Conservation (phyloP, 1,284 basidiomycete genomes). For the Apiotrichum laibachii region DNA sequence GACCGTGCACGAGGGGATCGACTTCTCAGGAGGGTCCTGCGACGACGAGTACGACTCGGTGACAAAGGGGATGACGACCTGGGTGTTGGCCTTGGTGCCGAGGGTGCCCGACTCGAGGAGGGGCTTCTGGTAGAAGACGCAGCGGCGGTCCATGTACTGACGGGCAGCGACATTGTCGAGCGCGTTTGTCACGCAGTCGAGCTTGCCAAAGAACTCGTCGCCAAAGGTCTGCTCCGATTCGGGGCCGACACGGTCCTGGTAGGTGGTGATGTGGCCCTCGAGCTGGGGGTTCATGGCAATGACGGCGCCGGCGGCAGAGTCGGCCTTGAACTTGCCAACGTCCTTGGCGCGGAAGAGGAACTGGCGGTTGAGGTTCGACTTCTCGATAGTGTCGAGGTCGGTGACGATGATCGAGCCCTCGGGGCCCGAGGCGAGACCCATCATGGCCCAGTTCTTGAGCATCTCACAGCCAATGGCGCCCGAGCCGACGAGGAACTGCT, state of each 20-base stretch:
- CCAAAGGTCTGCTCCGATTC: slow-evolving; percentile 91
- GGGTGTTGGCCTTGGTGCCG: slow-evolving; percentile 97
- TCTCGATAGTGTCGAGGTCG: slow-evolving; percentile 98
- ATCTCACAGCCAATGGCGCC: slow-evolving; percentile 99
- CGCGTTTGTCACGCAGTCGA: slow-evolving; percentile 99
- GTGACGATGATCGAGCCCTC: slow-evolving; percentile 89
- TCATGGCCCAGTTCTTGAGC: slow-evolving; percentile 99
- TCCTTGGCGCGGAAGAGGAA: slow-evolving; percentile 98
- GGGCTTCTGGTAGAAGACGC: slow-evolving; percentile 96
- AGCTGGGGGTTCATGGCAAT: slow-evolving; percentile 95
- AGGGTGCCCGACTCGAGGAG: slow-evolving; percentile 96
- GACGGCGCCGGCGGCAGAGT: slow-evolving; percentile 89
- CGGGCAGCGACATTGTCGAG: slow-evolving; percentile 95
- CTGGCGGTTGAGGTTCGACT: slow-evolving; percentile 97
- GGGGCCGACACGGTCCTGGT: slow-evolving; percentile 91
- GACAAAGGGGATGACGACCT: slow-evolving; percentile 91
- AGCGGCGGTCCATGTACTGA: slow-evolving; percentile 98
- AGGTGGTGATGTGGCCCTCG: slow-evolving; percentile 78
- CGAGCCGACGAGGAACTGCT: slow-evolving; percentile 95
- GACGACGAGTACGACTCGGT: slow-evolving; percentile 98
- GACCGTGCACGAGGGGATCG: slow-evolving; percentile 95
- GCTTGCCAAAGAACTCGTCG: slow-evolving; percentile 78
- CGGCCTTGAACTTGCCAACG: slow-evolving; percentile 95
- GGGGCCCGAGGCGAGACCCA: slow-evolving; percentile 83
- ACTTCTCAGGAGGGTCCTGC: slow-evolving; percentile 98